Evolutionary conservation across 495 filamentous ascomycete genomes (phyloP), one percentile per base, ranked within the genome.

Genomic region (Penicillium canariense): DNA sequence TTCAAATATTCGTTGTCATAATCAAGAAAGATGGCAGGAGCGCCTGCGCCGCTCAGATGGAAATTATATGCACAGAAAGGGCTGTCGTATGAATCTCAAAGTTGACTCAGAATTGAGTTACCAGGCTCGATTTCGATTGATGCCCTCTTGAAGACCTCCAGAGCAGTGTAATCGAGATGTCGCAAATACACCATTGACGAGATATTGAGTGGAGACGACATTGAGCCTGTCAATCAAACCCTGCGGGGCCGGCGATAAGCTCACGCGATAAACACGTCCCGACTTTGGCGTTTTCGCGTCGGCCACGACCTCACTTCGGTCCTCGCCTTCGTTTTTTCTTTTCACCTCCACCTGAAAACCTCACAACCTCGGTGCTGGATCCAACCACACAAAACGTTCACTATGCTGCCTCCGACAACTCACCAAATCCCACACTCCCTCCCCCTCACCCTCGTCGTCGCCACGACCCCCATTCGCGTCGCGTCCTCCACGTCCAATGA

Each of bases 381-480:
- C 20, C 2, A 42, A 28, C 30, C 23, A 8, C 23, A 48, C 23
- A 48, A 23, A 48, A n/a, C n/a, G n/a, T n/a, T 4, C 56, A 64
- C 55, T 56, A 64, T 69, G 60, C 56, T 58, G 53, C 60, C 60
- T 15, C 42, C 57, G 50, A 56, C 58, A 62, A 60, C 45, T 35
- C 58, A 32, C 32, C 26, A 35, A 26, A 54, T 63, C 42, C 55
- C 59, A 35, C 55, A 56, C 44, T 48, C 40, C 43, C 56, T 59
- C 49, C 62, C 70, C 31, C 61, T 73, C 45, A 74, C 72, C 50
- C 65, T 73, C 54, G 73, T 77, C 54, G 76, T 77, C 50, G 70
- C 75, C 46, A 75, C 75, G 48, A 74, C 76, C 31, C 66, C 73
- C 8, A 57, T 72, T 56, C 60, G 58, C 62, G 39, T 55, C 62